Evolutionary conservation across 768 basidiomycete species (phyloP).

Genomic region (Psilocybe azurescens): DNA sequence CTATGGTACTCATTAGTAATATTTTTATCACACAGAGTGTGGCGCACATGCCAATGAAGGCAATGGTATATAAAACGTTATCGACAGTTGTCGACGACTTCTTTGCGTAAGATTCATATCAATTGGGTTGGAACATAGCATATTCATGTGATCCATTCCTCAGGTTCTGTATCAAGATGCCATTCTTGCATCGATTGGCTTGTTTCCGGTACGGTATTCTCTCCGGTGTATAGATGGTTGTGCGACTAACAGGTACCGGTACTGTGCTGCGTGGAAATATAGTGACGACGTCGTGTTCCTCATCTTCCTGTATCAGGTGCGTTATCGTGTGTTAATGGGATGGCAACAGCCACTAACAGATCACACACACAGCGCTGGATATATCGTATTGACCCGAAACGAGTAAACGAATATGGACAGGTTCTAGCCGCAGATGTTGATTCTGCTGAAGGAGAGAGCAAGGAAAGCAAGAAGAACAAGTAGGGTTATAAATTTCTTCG

Average conservation of each 20-base stretch:
- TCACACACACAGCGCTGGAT: slow-evolving; percentile 80
- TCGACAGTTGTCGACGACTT: slow-evolving; percentile 93
- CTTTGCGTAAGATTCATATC: slow-evolving; percentile 67
- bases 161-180: slow-evolving; percentile 97
- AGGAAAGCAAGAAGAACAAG: slow-evolving; percentile 67
- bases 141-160: slow-evolving; percentile 19
- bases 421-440: slow-evolving; percentile 62
- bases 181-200: slow-evolving; percentile 87
- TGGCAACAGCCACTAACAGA: slow-evolving; percentile 21
- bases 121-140: slow-evolving; percentile 6
- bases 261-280: slow-evolving; percentile 20
- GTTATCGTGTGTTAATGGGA: slow-evolving; percentile 28
- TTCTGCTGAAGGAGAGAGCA: slow-evolving; percentile 50
- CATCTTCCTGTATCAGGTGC: slow-evolving; percentile 89
- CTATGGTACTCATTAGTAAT: slow-evolving; percentile 10
- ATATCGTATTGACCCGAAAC: slow-evolving; percentile 93
- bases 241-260: slow-evolving; percentile 26
- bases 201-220: slow-evolving; percentile 65
- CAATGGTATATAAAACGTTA: slow-evolving; percentile 95
- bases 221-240: slow-evolving; percentile 25
- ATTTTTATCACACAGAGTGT: slow-evolving; percentile 65
- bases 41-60: slow-evolving; percentile 98
- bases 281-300: slow-evolving; percentile 91
- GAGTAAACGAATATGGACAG: slow-evolving; percentile 97
- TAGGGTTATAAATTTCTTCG: slow-evolving; percentile 24